Percentiles rank a stretch among this genome's conserved stretches.
Evolutionary conservation across 2,329 filamentous ascomycete species (phyloP).

Genomic region (Spiromastix sp.): DNA sequence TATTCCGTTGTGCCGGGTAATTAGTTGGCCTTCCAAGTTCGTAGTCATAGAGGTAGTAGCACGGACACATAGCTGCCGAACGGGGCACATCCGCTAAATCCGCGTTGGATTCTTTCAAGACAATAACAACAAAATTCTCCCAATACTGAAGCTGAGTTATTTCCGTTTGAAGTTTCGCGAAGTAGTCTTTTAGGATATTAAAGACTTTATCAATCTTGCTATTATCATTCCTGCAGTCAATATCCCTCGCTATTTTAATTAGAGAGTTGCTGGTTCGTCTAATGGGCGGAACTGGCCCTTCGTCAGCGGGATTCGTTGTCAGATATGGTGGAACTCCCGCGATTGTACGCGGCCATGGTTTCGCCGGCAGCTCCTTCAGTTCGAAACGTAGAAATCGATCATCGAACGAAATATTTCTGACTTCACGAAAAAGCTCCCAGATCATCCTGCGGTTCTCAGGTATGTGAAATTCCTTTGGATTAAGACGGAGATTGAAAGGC

Average conservation of each 20-base stretch:
- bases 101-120: slow-evolving; percentile 4
- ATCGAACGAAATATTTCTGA: slow-evolving; percentile 2
- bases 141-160: slow-evolving; percentile 10
- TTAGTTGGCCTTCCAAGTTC: slow-evolving; percentile 3
- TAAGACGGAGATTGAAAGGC: not conserved
- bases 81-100: slow-evolving; percentile 4
- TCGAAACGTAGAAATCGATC: slow-evolving; percentile 1
- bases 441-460: not conserved
- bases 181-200: slow-evolving; percentile 7
- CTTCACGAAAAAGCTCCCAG: not conserved
- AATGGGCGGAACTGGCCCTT: slow-evolving; percentile 2
- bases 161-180: slow-evolving; percentile 2
- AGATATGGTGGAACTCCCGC: slow-evolving; percentile 9
- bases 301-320: slow-evolving; percentile 7
- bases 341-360: slow-evolving; percentile 6
- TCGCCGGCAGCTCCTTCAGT: slow-evolving; percentile 4
- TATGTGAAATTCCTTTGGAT: not conserved
- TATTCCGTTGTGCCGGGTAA: not conserved
- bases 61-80: slow-evolving; percentile 6
- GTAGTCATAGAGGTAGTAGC: slow-evolving; percentile 8
- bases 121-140: slow-evolving; percentile 7
- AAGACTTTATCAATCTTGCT: slow-evolving; percentile 5
- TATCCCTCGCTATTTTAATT: slow-evolving; percentile 1
- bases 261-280: slow-evolving; percentile 1
- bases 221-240: slow-evolving; percentile 7